Conservation (phyloP, 768 basidiomycete species). For the Naganishia friedmannii region DNA sequence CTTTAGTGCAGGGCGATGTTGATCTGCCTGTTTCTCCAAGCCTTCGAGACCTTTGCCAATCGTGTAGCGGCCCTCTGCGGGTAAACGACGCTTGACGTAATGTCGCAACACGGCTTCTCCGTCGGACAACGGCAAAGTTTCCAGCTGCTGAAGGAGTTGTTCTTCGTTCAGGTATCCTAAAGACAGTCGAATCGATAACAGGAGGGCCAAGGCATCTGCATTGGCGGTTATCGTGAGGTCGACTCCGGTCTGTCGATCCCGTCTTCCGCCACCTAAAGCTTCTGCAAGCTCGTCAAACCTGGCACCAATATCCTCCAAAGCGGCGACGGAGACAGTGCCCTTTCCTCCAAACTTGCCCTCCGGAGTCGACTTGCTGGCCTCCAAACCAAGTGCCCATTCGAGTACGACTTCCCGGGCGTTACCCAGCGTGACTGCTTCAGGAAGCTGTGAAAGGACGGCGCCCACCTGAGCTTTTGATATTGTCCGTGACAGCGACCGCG, state of each 20-base stretch:
- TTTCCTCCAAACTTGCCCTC: constrained; percentile 42
- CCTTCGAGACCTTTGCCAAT: constrained; percentile 45
- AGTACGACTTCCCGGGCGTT: constrained; percentile 49
- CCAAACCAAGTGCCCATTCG: constrained; percentile 44
- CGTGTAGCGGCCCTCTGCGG: constrained; percentile 45
- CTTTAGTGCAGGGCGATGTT: constrained; percentile 41
- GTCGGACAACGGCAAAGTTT: constrained; percentile 37
- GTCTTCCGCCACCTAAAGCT: neutral
- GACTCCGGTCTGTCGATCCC: neutral
- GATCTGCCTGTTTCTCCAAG: constrained; percentile 34
- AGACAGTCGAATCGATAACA: constrained; percentile 45
- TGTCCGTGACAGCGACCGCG: constrained; percentile 39
- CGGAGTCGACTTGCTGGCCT: constrained; percentile 33
- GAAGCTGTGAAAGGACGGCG: constrained; percentile 41
- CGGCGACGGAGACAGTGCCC: constrained; percentile 42
- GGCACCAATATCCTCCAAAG: constrained; percentile 37
- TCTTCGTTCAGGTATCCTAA: constrained; percentile 45
- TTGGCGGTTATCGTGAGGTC: neutral
- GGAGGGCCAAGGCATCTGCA: constrained; percentile 38
- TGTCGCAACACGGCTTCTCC: constrained; percentile 46
- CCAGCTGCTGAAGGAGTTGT: constrained; percentile 42
- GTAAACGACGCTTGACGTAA: constrained; percentile 42
- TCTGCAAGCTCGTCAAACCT: constrained; percentile 23
- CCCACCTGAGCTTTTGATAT: constrained; percentile 41
- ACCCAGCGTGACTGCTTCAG: constrained; percentile 39